These are phyloP conservation scores for Mortierella sp. DNA, from an alignment of 371 early-diverging fungal genomes.

Conservation along the genomic window DNA sequence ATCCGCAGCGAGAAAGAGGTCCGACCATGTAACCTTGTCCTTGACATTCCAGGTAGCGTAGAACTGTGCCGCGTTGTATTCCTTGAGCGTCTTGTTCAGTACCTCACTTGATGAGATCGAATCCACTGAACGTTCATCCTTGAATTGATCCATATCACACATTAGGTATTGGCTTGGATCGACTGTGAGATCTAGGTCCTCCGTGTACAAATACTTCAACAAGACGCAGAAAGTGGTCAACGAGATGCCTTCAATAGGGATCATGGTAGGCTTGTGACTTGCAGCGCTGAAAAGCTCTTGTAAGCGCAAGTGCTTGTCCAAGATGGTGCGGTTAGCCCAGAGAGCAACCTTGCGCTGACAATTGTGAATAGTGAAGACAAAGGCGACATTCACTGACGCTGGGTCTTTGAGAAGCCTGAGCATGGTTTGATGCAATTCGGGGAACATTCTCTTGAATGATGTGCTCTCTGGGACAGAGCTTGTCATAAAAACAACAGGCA, in stretches of 20 bases:
- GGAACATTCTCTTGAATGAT: not conserved
- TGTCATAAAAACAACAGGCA: no score
- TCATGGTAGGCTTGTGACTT: no score
- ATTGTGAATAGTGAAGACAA: constrained; percentile 8
- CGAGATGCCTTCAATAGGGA: no score
- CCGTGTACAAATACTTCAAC: no score
- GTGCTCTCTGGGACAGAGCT: no score
- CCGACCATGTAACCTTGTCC: not conserved
- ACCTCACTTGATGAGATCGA: no score
- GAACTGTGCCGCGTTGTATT: not conserved
- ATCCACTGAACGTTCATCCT: no score
- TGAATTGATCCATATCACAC: no score
- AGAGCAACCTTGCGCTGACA: not conserved
- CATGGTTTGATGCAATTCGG: not conserved
- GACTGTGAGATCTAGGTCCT: no score
- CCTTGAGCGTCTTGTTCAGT: not conserved
- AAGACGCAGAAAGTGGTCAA: no score
- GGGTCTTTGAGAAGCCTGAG: constrained; percentile 6
- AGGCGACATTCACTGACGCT: constrained; percentile 8
- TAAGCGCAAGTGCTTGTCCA: not conserved
- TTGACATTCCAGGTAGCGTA: not conserved
- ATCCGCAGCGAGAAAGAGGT: constrained; percentile 5
- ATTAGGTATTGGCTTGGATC: no score
- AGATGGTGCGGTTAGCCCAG: constrained; percentile 8
- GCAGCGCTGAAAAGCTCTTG: not conserved